Evolutionary conservation across 495 filamentous ascomycete species (phyloP).

Genomic region (Aspergillus wentii): DNA sequence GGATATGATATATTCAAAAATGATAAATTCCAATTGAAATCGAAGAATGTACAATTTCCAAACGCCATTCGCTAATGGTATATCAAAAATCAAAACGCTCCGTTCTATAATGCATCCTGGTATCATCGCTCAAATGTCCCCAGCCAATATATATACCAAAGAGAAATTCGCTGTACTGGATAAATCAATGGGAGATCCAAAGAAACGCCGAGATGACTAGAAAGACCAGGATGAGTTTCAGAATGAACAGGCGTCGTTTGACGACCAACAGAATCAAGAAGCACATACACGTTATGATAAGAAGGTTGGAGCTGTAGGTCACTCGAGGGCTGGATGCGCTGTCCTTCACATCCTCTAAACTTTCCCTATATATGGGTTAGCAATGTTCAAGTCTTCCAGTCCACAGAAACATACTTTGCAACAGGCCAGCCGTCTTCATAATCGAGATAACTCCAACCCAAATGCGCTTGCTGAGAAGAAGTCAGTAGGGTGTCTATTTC

Average conservation of each 20-base stretch:
- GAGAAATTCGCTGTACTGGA: background rate
- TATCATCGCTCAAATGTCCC: too few species aligned
- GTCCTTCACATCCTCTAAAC: conserved; percentile 9
- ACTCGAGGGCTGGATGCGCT: conserved; percentile 1
- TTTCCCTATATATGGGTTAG: conserved; percentile 1
- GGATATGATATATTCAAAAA: too few species aligned
- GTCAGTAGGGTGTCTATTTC: background rate
- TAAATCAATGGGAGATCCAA: conserved; percentile 7
- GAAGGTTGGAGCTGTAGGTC: background rate
- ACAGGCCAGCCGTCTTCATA: conserved; percentile 43
- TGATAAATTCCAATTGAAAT: too few species aligned
- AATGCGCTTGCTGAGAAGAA: conserved; percentile 32
- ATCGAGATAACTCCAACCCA: conserved; percentile 41
- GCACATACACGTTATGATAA: conserved; percentile 17
- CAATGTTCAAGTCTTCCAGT: background rate
- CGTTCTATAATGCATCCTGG: too few species aligned
- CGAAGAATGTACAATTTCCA: too few species aligned
- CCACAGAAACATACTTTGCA: conserved; percentile 14
- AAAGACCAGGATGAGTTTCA: conserved; percentile 6
- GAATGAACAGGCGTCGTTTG: background rate
- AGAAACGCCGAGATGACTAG: conserved; percentile 5
- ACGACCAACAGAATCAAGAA: conserved; percentile 4
- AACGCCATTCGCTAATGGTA: too few species aligned
- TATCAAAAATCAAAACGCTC: too few species aligned
- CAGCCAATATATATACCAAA: background rate